These are phyloP conservation scores for Cutaneotrichosporon sp. DNA, from an alignment of 1,284 basidiomycete genomes.

Conservation along the genomic window DNA sequence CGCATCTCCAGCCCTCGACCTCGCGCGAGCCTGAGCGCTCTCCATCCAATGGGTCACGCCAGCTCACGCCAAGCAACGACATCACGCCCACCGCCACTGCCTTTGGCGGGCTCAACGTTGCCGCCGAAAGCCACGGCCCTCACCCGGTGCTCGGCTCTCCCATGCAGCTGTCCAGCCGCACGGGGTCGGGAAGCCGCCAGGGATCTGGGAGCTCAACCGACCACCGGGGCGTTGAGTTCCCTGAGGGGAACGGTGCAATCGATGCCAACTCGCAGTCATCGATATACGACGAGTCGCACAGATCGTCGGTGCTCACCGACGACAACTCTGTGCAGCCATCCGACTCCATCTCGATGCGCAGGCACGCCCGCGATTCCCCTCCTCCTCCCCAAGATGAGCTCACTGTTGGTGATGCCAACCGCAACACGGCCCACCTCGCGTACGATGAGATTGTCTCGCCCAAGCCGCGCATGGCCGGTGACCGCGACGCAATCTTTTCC, in stretches of 20 bases:
- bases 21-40: constrained; percentile 1
- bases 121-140: not conserved
- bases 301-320: constrained; percentile 7
- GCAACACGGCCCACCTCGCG: constrained; percentile 14
- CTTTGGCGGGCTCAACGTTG: constrained; percentile 9
- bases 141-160: constrained; percentile 12
- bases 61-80: constrained; percentile 3
- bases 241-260: not conserved
- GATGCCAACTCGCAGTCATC: constrained; percentile 8
- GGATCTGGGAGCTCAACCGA: not conserved
- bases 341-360: constrained; percentile 20
- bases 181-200: not conserved
- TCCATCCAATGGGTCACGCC: not conserved
- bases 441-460: constrained; percentile 21
- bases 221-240: not conserved
- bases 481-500: constrained; percentile 24
- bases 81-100: constrained; percentile 20
- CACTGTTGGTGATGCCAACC: not conserved
- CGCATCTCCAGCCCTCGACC: not conserved
- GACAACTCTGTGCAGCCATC: constrained; percentile 22
- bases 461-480: constrained; percentile 12
- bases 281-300: constrained; percentile 4
- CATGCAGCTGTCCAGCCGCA: constrained; percentile 8
- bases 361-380: constrained; percentile 9
- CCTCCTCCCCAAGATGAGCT: not conserved